Percentiles rank a stretch among this genome's conserved stretches.
phyloP scores from a whole-genome alignment of 2,329 filamentous ascomycete species.

The Fusarium sp. region DNA sequence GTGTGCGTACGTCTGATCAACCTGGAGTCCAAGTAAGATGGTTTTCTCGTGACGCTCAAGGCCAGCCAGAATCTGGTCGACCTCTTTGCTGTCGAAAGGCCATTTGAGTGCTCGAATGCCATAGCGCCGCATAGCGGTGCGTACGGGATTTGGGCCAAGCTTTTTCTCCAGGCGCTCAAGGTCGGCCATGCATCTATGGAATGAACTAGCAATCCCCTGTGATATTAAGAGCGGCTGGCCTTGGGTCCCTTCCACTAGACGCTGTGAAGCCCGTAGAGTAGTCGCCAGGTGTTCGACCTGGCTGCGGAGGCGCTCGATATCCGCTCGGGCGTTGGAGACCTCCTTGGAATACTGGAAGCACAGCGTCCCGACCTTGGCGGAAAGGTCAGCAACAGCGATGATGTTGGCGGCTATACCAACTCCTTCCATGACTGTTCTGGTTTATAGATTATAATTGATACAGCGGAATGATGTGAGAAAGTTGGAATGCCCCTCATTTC shows the following conservation, averaged over 20 bases:
- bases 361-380: neutral
- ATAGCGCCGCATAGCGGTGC: conserved; percentile 5
- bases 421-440: conserved; percentile 12
- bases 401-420: neutral
- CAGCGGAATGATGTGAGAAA: neutral
- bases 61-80: neutral
- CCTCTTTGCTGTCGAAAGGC: conserved; percentile 18
- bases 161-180: neutral
- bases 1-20: conserved; percentile 8
- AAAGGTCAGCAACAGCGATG: neutral
- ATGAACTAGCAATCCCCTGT: neutral
- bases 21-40: neutral
- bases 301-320: conserved; percentile 2
- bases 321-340: neutral
- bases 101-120: conserved; percentile 17
- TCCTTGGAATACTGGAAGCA: conserved; percentile 3
- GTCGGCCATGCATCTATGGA: neutral
- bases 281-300: neutral
- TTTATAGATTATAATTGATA: neutral
- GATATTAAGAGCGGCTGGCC: neutral
- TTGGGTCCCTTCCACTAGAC: neutral
- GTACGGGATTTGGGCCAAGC: neutral
- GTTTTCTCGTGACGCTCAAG: neutral
- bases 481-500: neutral
- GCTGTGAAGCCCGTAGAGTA: neutral